Evolutionary conservation across 768 basidiomycete species (phyloP).

Genomic region (Lactarius hatsudake): DNA sequence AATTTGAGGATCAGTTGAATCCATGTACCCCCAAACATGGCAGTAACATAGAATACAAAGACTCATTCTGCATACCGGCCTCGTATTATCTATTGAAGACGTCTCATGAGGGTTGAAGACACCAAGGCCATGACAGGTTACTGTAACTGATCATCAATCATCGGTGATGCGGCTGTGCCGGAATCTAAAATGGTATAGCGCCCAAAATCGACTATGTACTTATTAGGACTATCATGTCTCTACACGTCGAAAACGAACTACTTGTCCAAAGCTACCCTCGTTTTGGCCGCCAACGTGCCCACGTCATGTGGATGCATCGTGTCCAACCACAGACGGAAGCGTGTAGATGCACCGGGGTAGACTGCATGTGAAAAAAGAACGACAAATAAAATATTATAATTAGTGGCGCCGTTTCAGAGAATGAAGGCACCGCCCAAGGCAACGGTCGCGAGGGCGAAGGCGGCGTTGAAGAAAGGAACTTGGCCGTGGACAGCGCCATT

Average conservation of each 20-base stretch:
- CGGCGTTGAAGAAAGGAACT: conserved; percentile 5
- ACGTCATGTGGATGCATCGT: background rate
- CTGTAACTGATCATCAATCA: too few relatives aligned
- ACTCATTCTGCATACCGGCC: too few relatives aligned
- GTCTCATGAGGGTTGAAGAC: too few relatives aligned
- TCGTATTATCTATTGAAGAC: too few relatives aligned
- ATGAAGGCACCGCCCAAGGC: conserved; percentile 12
- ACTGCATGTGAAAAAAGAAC: background rate
- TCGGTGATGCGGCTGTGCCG: too few relatives aligned
- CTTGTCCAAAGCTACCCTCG: background rate
- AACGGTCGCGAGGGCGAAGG: conserved; percentile 2
- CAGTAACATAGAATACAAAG: too few relatives aligned
- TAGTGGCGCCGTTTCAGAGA: background rate
- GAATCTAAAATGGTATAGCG: too few relatives aligned
- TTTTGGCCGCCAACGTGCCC: background rate
- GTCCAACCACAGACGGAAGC: background rate
- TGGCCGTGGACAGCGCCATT: background rate
- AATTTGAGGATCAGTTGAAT: too few relatives aligned
- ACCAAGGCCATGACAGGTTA: too few relatives aligned
- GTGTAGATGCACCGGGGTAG: background rate
- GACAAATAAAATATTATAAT: background rate
- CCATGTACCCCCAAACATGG: too few relatives aligned
- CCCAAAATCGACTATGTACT: background rate
- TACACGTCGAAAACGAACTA: background rate
- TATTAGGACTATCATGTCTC: background rate